phyloP scores from a whole-genome alignment of 148 eudicot genomes.

The Beta vulgaris region DNA sequence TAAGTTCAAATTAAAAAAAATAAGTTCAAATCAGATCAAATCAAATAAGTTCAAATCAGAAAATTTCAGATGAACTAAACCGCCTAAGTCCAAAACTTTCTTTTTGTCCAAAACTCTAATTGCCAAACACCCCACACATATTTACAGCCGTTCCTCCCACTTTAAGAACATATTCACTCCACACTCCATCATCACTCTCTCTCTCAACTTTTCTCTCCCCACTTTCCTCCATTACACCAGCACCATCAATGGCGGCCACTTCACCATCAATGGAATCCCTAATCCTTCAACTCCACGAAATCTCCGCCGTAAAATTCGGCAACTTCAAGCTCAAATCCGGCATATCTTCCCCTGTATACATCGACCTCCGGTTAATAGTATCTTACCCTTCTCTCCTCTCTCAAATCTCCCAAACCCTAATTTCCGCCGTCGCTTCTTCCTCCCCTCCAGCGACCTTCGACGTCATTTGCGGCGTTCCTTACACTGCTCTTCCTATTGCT shows the following conservation, averaged over 20 bases:
- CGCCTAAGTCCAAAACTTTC: no score
- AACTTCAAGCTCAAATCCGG: slow-evolving; percentile 82
- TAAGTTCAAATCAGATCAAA: no score
- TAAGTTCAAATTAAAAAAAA: no score
- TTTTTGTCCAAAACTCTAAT: no score
- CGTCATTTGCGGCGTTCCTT: slow-evolving; percentile 84
- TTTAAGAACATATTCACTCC: neutral
- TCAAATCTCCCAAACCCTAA: slow-evolving; percentile 65
- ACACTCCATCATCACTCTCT: neutral
- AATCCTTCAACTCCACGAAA: slow-evolving; percentile 66
- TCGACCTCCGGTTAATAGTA: slow-evolving; percentile 85
- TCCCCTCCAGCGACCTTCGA: slow-evolving; percentile 39
- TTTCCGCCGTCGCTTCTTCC: slow-evolving; percentile 36
- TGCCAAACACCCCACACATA: no score
- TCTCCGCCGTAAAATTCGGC: slow-evolving; percentile 89
- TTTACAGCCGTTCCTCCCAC: neutral
- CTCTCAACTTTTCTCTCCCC: neutral
- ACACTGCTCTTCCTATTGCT: slow-evolving; percentile 90
- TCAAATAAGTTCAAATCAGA: no score
- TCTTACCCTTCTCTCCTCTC: slow-evolving; percentile 73
- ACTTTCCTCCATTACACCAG: neutral
- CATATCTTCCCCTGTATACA: slow-evolving; percentile 80
- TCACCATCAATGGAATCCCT: slow-evolving; percentile 61
- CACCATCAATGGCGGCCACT: slow-evolving; percentile 26
- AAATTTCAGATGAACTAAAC: no score